Conservation (phyloP, 257 asterid species). For the Henckelia pumila region DNA sequence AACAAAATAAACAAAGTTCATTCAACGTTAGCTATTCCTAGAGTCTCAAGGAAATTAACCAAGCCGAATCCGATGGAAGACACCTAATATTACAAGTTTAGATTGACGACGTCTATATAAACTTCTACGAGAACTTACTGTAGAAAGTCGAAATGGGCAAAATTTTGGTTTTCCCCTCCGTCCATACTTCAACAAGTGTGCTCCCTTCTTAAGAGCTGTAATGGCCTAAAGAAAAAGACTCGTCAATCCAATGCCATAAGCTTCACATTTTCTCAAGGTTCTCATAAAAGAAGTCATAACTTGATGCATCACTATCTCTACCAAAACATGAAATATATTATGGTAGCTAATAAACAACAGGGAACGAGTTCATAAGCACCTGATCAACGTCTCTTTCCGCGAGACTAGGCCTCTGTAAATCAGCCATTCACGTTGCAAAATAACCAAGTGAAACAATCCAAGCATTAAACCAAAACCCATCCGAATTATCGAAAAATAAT, state of each 20-base stretch:
- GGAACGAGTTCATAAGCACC: constrained; percentile 37
- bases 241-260: not conserved
- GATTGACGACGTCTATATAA: not conserved
- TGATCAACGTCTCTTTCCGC: constrained; percentile 81
- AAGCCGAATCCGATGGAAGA: not conserved
- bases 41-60: not conserved
- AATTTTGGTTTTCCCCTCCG: not conserved
- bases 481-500: constrained; percentile 41
- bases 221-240: not conserved
- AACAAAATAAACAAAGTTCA: too few species aligned
- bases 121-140: not conserved
- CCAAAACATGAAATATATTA: not conserved
- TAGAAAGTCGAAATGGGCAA: not conserved
- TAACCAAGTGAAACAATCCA: constrained; percentile 41
- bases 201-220: not conserved
- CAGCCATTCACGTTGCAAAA: constrained; percentile 93
- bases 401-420: constrained; percentile 63
- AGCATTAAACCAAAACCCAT: constrained; percentile 70
- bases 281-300: not conserved
- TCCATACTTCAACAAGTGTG: not conserved
- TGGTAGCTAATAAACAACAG: constrained; percentile 11
- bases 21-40: not conserved
- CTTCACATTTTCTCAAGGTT: not conserved
- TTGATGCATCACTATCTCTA: not conserved
- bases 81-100: not conserved